phyloP scores from a whole-genome alignment of 2,329 filamentous ascomycete species.

The Talaromyces sp. region DNA sequence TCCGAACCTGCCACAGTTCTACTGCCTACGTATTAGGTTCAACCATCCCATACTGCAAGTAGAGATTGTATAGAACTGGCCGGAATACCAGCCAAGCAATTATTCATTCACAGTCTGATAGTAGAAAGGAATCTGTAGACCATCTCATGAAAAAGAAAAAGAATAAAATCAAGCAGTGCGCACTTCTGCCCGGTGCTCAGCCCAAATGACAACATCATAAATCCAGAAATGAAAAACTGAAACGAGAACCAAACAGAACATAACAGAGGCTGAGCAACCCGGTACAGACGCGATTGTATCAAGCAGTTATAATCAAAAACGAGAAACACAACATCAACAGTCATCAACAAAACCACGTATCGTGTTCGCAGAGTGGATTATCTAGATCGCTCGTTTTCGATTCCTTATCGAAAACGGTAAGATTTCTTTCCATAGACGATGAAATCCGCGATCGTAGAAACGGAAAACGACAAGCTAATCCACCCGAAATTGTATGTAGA shows the following conservation, averaged over 20 bases:
- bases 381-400: background rate
- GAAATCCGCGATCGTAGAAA: background rate
- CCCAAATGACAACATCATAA: conserved; percentile 28
- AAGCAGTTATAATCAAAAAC: conserved; percentile 36
- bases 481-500: conserved; percentile 1
- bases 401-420: background rate
- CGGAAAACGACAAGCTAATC: background rate
- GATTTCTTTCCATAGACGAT: background rate
- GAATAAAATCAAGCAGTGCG: conserved; percentile 39
- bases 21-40: background rate
- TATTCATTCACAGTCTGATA: conserved; percentile 9
- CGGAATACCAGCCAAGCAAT: conserved; percentile 4
- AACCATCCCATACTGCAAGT: background rate
- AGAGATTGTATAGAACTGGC: background rate
- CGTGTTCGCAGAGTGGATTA: background rate
- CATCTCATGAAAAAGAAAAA: conserved; percentile 1
- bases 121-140: conserved; percentile 2
- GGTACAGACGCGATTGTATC: conserved; percentile 51
- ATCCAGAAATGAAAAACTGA: conserved; percentile 16
- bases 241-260: conserved; percentile 23
- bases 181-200: conserved; percentile 47
- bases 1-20: background rate
- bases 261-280: conserved; percentile 30
- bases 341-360: conserved; percentile 12
- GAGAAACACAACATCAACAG: conserved; percentile 15